Evolutionary conservation across 2,329 filamentous ascomycete genomes (phyloP).

Genomic region (Cercospora sesami): DNA sequence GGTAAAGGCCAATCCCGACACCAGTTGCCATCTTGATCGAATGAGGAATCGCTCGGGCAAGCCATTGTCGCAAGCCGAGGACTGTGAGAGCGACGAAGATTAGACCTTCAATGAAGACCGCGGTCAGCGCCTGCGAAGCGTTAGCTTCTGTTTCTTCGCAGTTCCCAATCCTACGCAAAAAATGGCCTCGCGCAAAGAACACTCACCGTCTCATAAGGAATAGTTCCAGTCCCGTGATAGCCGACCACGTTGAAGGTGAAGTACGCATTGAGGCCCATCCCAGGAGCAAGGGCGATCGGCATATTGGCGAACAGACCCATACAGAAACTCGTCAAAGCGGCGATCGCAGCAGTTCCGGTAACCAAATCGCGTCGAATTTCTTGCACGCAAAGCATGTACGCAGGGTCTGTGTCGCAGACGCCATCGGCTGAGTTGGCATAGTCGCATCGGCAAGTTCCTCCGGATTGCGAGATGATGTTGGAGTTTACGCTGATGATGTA

Average conservation of each 20-base stretch:
- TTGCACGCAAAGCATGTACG: conserved; percentile 63
- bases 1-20: conserved; percentile 81
- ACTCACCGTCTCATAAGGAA: conserved; percentile 64
- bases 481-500: conserved; percentile 72
- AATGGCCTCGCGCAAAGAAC: no score
- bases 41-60: conserved; percentile 76
- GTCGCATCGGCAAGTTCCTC: conserved; percentile 74
- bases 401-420: conserved; percentile 56
- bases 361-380: conserved; percentile 74
- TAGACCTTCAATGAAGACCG: conserved; percentile 85
- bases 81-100: conserved; percentile 80
- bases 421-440: conserved; percentile 46
- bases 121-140: conserved; percentile 62
- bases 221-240: conserved; percentile 68
- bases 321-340: conserved; percentile 74
- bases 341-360: conserved; percentile 80
- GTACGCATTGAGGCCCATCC: conserved; percentile 84
- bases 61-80: conserved; percentile 81
- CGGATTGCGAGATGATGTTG: conserved; percentile 67
- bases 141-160: not conserved
- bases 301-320: conserved; percentile 83
- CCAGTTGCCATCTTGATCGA: conserved; percentile 86
- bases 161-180: no score
- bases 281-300: conserved; percentile 71
- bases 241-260: conserved; percentile 83